phyloP scores from a whole-genome alignment of 2,329 filamentous ascomycete species.

The Pseudogymnoascus sp. region DNA sequence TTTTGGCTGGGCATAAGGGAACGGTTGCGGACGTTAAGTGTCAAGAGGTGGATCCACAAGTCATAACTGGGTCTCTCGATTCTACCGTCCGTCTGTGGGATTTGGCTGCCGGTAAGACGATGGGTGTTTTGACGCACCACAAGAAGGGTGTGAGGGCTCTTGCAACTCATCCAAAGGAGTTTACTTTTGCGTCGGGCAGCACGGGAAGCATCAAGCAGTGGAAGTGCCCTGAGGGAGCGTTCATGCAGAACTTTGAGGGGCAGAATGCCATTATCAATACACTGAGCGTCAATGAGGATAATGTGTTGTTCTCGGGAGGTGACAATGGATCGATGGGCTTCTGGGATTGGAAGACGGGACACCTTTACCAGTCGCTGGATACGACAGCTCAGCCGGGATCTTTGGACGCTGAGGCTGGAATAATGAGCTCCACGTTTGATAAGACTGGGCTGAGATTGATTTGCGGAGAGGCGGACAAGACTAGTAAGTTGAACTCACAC shows the following conservation, averaged over 20 bases:
- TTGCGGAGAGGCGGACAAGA: constrained; percentile 94
- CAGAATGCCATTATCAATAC: constrained; percentile 97
- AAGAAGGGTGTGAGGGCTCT: constrained; percentile 92
- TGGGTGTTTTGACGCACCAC: constrained; percentile 94
- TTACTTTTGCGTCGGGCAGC: constrained; percentile 90
- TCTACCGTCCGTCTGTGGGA: constrained; percentile 91
- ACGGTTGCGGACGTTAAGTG: constrained; percentile 86
- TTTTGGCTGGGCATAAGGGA: constrained; percentile 80
- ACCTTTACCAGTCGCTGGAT: constrained; percentile 83
- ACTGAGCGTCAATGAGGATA: constrained; percentile 85
- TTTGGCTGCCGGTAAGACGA: constrained; percentile 88
- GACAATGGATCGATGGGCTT: constrained; percentile 96
- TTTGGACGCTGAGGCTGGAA: constrained; percentile 84
- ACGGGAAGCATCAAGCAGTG: constrained; percentile 97
- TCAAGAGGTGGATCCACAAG: constrained; percentile 92
- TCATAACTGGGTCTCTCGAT: constrained; percentile 90
- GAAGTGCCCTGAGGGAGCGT: constrained; percentile 95
- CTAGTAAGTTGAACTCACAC: constrained; percentile 45
- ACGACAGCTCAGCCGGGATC: constrained; percentile 91
- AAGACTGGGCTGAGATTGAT: constrained; percentile 82
- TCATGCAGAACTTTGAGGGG: constrained; percentile 98
- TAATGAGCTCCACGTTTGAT: constrained; percentile 93
- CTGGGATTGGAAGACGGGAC: constrained; percentile 98
- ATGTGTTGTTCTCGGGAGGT: constrained; percentile 87
- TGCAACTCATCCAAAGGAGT: constrained; percentile 80